Evolutionary conservation across 306 rosid genomes (phyloP).

Genomic region (Prinsepia uniflora): DNA sequence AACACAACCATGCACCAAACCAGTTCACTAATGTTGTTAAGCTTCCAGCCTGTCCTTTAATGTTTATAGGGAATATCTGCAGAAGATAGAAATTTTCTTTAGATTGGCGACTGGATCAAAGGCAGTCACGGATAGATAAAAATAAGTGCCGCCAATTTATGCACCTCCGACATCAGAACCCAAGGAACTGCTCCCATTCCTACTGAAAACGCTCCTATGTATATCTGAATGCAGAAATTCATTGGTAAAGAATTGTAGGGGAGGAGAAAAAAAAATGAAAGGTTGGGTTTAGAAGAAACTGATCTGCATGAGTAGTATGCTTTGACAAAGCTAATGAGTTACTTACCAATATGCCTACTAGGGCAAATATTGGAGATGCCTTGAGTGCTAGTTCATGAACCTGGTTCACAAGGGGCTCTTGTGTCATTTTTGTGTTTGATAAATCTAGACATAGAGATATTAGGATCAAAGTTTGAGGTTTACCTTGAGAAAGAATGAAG

Average conservation of each 20-base stretch:
- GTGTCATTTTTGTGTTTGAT: slow-evolving; percentile 7
- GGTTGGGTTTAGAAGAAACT: neutral
- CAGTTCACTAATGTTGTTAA: slow-evolving; percentile 79
- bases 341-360: slow-evolving; percentile 61
- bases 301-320: neutral
- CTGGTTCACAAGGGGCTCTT: slow-evolving; percentile 34
- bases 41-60: slow-evolving; percentile 86
- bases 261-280: neutral
- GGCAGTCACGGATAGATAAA: neutral
- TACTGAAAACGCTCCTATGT: slow-evolving; percentile 64
- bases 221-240: slow-evolving; percentile 43
- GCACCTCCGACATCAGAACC: slow-evolving; percentile 94
- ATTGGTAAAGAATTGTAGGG: neutral
- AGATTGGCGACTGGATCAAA: neutral
- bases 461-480: slow-evolving; percentile 3
- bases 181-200: slow-evolving; percentile 98
- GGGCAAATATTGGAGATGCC: slow-evolving; percentile 63
- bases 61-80: slow-evolving; percentile 86
- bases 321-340: slow-evolving; percentile 21
- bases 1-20: slow-evolving; percentile 92
- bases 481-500: slow-evolving; percentile 83
- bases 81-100: slow-evolving; percentile 13
- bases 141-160: slow-evolving; percentile 14
- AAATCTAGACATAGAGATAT: slow-evolving; percentile 5
- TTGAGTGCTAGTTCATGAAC: slow-evolving; percentile 42